Base-by-base conservation (phyloP, 2,329 filamentous ascomycete genomes). In the Hypoxylon sp. region DNA sequence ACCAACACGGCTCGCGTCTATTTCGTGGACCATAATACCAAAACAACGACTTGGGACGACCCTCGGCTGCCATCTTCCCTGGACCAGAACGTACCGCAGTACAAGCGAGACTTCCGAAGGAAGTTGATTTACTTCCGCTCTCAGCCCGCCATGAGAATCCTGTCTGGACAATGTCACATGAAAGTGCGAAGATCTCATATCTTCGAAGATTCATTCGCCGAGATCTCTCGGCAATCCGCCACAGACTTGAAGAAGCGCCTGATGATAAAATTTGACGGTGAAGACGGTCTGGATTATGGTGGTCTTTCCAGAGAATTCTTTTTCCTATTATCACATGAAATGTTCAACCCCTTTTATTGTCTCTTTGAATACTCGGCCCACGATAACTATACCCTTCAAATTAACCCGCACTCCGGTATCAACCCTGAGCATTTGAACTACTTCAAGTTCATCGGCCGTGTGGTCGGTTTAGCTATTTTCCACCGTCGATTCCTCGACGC, bases 301-400 rank as follows among this genome's bases (percentile, higher is more conserved):
- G 94, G 94, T 80, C 82, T 99, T 47, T 99, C 94, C 25, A 83
- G 92, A 82, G 94, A 99, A 75, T 99, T 99, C 79, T 99, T 99
- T 81, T 99, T 99, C 85, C 79, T 99, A 29, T 84, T 99, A 46
- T 97, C 93, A 11, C 94, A 99, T 75, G 94, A 99, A 78, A 99
- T 99, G 94, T 99, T 99, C 78, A 99, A 99, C 73, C 94, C 94
- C 21, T 99, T 99, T 77, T 99, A 99, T 78, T 99, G 94, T 72
- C 81, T 99, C 44, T 99, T 99, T 78, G 94, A 99, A 76, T 99
- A 99, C 74, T 97, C 94, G 17, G 94, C 94, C 27, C 94, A 99
- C 78, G 94, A 99, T 84, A 99, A 99, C 77, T 99, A 99, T 77
- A 99, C 94, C 20, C 88, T 99, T 46, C 94, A 99, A 75, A 99